Base-by-base conservation (phyloP, 495 filamentous ascomycete species). In the Penicillium canariense region DNA sequence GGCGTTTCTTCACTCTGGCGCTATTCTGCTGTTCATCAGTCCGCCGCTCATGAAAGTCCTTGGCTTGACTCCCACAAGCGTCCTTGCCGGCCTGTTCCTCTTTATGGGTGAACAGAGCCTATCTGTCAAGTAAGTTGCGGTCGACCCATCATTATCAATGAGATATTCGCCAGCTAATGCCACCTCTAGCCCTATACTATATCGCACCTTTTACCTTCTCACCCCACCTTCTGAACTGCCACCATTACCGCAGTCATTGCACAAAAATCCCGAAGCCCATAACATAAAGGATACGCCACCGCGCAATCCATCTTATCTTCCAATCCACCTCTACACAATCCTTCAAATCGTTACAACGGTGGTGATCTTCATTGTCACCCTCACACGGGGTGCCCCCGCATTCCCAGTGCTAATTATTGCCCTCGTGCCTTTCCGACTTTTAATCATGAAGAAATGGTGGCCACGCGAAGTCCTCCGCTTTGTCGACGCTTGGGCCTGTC, bases 51-150 rank as follows among this genome's bases (percentile, higher is more conserved):
- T 87, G 80, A 81, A 81, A 54, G 80, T 88, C 4, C 74, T 88
- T 14, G 86, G 86, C 1, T 70, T 88, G 52, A 87, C 86, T 0
- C 85, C 84, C 0, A 88, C 84, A 1, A 84, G 81, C 34, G 86
- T 88, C 6, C 72, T 88, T 1, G 86, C 85, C 0, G 86, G 85
- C 1, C 68, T 88, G 11, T 88, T 88, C 62, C 68, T 89, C 48
- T 89, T 87, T 67, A 88, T 88, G 86, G 86, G 84, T 9, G 84
- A 88, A 57, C 86, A 89, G 57, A 84, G 81, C 38, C 68, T 88
- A n/a, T 78, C 77, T 11, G 81, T 86, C 7, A 89, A 88, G 78
- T 80, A 71, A 51, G 68, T 52, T 14, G 18, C 9, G 15, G 1
- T 5, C 11, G 2, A 12, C 10, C 9, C 12, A 17, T 38, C 48